Evolutionary conservation across 2,329 filamentous ascomycete species (phyloP).

Genomic region (Xylaria sp.): DNA sequence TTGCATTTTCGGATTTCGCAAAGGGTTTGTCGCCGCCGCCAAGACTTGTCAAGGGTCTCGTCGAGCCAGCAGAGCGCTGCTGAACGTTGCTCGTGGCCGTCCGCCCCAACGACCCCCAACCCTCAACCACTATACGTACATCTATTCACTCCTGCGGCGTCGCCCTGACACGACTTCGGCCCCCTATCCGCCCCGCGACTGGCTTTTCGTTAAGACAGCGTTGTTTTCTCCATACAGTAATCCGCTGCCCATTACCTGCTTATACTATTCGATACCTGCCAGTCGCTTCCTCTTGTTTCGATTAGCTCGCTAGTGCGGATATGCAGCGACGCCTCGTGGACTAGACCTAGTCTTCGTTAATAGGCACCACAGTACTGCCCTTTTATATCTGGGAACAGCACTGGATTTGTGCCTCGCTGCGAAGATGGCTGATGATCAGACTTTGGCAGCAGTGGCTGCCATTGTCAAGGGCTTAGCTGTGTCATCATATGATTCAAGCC

Average conservation of each 20-base stretch:
- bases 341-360: slow-evolving; percentile 22
- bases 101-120: not conserved
- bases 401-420: slow-evolving; percentile 21
- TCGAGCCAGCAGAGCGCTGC: too few species aligned
- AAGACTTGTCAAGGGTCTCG: too few species aligned
- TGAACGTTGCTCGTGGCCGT: not conserved
- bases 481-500: slow-evolving; percentile 47
- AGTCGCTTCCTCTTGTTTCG: not conserved
- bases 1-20: too few species aligned
- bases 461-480: slow-evolving; percentile 59
- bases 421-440: slow-evolving; percentile 60
- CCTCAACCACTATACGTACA: slow-evolving; percentile 5
- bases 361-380: slow-evolving; percentile 8
- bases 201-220: too few species aligned
- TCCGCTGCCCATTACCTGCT: not conserved
- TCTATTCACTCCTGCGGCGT: slow-evolving; percentile 9
- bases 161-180: slow-evolving; percentile 3
- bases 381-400: slow-evolving; percentile 10
- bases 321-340: slow-evolving; percentile 13
- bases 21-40: too few species aligned
- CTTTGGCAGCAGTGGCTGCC: slow-evolving; percentile 58
- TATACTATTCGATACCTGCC: not conserved
- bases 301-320: slow-evolving; percentile 10
- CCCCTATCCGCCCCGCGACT: not conserved
- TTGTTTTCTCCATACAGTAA: too few species aligned